phyloP scores from a whole-genome alignment of 257 asterid genomes.

The Ajuga chamaepitys region DNA sequence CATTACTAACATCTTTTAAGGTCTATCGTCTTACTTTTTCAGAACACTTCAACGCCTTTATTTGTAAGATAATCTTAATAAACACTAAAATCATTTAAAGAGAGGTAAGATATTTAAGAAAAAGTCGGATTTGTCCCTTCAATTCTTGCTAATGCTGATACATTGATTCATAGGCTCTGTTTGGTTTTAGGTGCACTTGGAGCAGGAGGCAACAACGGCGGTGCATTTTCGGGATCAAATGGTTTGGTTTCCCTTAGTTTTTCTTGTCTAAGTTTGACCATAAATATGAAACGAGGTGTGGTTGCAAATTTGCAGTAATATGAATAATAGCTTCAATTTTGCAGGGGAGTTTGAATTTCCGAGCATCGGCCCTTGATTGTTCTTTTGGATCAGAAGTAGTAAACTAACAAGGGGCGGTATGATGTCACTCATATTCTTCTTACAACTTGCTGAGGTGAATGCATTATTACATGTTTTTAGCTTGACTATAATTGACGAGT shows the following conservation, averaged over 20 bases:
- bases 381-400: conserved; percentile 18
- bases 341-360: conserved; percentile 23
- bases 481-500: not conserved
- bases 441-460: not conserved
- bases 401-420: conserved; percentile 9
- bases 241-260: conserved; percentile 17
- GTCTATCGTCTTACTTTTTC: too few species aligned
- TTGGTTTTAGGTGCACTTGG: conserved; percentile 21
- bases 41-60: too few species aligned
- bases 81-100: too few species aligned
- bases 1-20: too few species aligned
- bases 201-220: conserved; percentile 14
- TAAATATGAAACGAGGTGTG: conserved; percentile 3
- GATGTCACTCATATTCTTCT: not conserved
- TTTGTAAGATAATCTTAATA: too few species aligned
- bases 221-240: conserved; percentile 16
- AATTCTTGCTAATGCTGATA: not conserved
- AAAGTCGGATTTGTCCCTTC: too few species aligned
- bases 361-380: conserved; percentile 21
- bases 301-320: not conserved
- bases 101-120: too few species aligned
- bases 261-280: not conserved
- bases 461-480: too few species aligned
- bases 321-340: conserved; percentile 6
- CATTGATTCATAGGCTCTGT: not conserved